These are phyloP conservation scores for Elongisporangium senticosum DNA, from an alignment of 352 stramenopile species.

Conservation along the genomic window DNA sequence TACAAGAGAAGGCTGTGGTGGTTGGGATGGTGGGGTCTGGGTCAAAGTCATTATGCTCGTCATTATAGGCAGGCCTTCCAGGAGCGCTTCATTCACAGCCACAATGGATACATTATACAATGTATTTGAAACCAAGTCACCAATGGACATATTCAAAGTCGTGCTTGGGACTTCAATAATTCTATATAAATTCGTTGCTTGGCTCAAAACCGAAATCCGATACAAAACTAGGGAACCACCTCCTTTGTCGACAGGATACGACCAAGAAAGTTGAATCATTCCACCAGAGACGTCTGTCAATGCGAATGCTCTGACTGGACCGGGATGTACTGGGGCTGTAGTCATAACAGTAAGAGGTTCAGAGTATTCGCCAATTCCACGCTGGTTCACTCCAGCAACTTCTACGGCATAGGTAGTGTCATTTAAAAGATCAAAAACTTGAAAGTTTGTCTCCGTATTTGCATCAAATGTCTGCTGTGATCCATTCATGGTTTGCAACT, in stretches of 20 bases:
- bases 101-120: conserved; percentile 24
- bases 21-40: conserved; percentile 10
- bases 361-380: conserved; percentile 20
- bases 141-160: conserved; percentile 3
- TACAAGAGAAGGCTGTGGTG: conserved; percentile 20
- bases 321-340: conserved; percentile 13
- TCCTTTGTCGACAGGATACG: conserved; percentile 21
- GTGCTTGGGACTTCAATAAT: conserved; percentile 11
- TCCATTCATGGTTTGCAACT: conserved; percentile 4
- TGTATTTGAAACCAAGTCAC: conserved; percentile 18
- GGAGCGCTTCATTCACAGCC: conserved; percentile 18
- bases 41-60: conserved; percentile 9
- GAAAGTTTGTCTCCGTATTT: background rate
- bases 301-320: conserved; percentile 11
- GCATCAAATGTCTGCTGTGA: background rate
- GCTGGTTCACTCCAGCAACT: conserved; percentile 17
- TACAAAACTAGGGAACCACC: conserved; percentile 21
- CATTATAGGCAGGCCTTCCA: conserved; percentile 5
- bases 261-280: conserved; percentile 20
- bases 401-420: conserved; percentile 23
- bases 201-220: conserved; percentile 15
- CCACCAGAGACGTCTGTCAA: conserved; percentile 16
- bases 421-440: conserved; percentile 12
- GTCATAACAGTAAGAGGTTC: conserved; percentile 13
- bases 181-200: background rate